phyloP scores from a whole-genome alignment of 2,329 filamentous ascomycete genomes.

The Aspergillus hiratsukae region DNA sequence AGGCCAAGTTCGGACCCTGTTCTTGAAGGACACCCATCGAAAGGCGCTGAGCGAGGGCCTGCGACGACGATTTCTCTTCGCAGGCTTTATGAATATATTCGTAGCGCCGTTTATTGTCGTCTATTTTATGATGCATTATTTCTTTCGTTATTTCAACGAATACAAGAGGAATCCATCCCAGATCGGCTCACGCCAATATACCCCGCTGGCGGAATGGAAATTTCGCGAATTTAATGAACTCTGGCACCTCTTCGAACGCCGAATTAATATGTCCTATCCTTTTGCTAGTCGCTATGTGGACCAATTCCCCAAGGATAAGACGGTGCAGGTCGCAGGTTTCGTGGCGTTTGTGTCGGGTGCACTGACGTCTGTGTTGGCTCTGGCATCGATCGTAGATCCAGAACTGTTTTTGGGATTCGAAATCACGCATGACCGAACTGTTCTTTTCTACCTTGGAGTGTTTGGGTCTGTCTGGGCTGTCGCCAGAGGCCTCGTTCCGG shows the following conservation, averaged over 20 bases:
- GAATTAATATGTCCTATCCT: constrained; percentile 89
- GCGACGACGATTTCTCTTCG: constrained; percentile 71
- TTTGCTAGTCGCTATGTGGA: constrained; percentile 90
- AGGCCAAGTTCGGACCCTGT: constrained; percentile 80
- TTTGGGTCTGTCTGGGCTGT: constrained; percentile 80
- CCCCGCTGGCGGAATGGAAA: constrained; percentile 92
- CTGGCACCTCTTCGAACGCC: constrained; percentile 82
- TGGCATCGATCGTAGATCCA: constrained; percentile 81
- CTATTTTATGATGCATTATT: constrained; percentile 82
- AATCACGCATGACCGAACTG: constrained; percentile 80
- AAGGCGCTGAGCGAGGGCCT: constrained; percentile 73
- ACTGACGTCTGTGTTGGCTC: constrained; percentile 75
- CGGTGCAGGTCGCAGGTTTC: constrained; percentile 76
- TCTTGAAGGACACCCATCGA: constrained; percentile 78
- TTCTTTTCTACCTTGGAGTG: constrained; percentile 82
- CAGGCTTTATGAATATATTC: constrained; percentile 79
- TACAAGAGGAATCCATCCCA: constrained; percentile 91
- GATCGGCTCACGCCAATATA: constrained; percentile 84
- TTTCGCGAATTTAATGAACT: constrained; percentile 98
- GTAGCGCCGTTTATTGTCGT: constrained; percentile 82
- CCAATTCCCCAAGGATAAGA: constrained; percentile 95
- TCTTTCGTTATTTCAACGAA: constrained; percentile 95
- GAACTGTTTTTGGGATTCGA: constrained; percentile 91
- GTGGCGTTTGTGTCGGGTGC: constrained; percentile 84
- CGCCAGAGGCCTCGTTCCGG: constrained; percentile 76